Evolutionary conservation across 1,284 basidiomycete genomes (phyloP), one percentile per base, ranked within the genome.

Genomic region (Marasmius tenuissimus): DNA sequence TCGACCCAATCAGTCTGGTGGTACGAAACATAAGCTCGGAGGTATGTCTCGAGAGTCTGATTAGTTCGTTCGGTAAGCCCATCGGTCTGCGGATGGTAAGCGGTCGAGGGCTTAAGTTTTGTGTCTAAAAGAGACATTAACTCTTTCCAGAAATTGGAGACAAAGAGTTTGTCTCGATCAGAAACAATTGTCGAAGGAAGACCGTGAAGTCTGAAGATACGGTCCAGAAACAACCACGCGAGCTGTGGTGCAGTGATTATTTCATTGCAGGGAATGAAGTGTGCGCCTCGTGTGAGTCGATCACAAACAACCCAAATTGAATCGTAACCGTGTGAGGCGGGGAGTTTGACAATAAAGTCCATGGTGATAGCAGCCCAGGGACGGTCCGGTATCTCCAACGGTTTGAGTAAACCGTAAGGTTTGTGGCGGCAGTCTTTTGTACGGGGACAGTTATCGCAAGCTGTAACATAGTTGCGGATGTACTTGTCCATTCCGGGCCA

Each of bases 1-100:
- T 76, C 68, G 0, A 71, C 67, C 82, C 82, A 85, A 60, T 83
- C 70, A 61, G 76, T 71, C 61, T 84, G 81, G 42, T 80, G 67
- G 63, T 80, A 78, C 6, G 72, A 73, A 57, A 67, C 68, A 59
- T 74, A 80, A 8, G 70, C 63, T 4, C 72, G 70, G 1, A 83
- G 68, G 62, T 75, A 79, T 9, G 39, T 0, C 64, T 84, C 77
- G 1, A 85, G 63, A 0, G 66, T 70, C 60, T 82, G 79, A 63
- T 85, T 84, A 5, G 75, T 74, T 2, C 70, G 65, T 67, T 84
- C 78, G 0, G 75, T 81, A 37, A 80, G 76, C 1, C 81, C 69
- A 56, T 76, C 70, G 0, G 69, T 72, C 53, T 72, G 66, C 3
- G 70, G 71, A 45, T 72, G 71, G 37, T 71, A 71, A 2, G 71